Conservation (phyloP, 768 basidiomycete genomes). For the Tylopilus intermedius region DNA sequence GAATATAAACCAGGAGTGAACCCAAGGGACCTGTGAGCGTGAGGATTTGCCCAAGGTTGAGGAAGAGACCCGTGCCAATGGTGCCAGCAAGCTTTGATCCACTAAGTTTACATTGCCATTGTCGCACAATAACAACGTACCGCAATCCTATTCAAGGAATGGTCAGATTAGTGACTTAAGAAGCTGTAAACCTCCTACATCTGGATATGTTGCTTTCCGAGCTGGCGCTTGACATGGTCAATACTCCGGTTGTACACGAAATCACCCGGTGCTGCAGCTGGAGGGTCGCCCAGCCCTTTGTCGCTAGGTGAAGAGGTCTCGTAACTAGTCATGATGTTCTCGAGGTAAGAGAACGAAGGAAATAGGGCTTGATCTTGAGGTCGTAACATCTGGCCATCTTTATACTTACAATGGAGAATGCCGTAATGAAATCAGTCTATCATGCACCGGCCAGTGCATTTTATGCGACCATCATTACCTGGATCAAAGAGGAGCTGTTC, state of each 20-base stretch:
- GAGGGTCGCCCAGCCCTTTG: too few species aligned
- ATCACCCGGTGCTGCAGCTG: too few species aligned
- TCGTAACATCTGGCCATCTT: too few species aligned
- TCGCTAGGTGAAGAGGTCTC: too few species aligned
- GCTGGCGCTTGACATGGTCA: slow-evolving; percentile 17
- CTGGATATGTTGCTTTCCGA: slow-evolving; percentile 20
- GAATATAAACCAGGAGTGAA: slow-evolving; percentile 27
- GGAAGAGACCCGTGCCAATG: slow-evolving; percentile 30
- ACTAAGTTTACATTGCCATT: not conserved
- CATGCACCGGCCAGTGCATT: too few species aligned
- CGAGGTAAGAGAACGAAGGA: too few species aligned
- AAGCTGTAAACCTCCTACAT: slow-evolving; percentile 8
- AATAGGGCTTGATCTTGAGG: too few species aligned
- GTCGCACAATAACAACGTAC: slow-evolving; percentile 7
- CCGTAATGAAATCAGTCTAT: too few species aligned
- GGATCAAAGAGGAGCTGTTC: too few species aligned
- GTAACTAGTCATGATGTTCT: too few species aligned
- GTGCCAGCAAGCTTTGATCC: slow-evolving; percentile 24
- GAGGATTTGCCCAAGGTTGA: slow-evolving; percentile 29
- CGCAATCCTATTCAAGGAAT: slow-evolving; percentile 12
- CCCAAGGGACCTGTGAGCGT: slow-evolving; percentile 25
- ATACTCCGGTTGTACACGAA: slow-evolving; percentile 6
- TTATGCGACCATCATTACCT: too few species aligned
- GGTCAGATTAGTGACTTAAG: not conserved
- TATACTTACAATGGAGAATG: too few species aligned